Base-by-base conservation (phyloP, 768 basidiomycete genomes). In the Fistulinella prunicolor region DNA sequence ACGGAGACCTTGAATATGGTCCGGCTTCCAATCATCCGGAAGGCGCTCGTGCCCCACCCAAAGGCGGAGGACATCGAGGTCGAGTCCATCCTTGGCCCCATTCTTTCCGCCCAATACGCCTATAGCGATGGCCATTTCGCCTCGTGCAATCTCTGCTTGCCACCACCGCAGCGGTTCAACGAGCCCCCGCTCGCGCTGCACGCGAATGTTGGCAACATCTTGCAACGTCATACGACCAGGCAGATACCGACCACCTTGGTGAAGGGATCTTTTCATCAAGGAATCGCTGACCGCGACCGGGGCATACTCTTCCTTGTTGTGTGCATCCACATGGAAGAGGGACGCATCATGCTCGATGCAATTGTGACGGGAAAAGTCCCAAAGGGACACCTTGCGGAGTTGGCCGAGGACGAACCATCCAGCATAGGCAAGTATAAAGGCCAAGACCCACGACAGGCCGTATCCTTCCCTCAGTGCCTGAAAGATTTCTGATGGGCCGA, bases 61-160 rank as follows among this genome's bases (percentile, higher is more conserved):
- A 9, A 62, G 62, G 14, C 70, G 64, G 36, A 83, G 61, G 65
- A 73, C 74, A 28, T 76, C 71, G 2, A 75, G 62, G 0, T 75
- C 75, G 13, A 78, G 60, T 0, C 80, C 80, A 0, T 66, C 56
- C 51, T 71, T 74, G 26, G 49, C 62, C 2, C 63, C 67, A 4
- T 63, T 62, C 26, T 60, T 68, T 23, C 66, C 67, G 2, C 67
- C 65, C 20, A 64, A 43, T 16, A 85, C 73, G 1, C 79, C 81
- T 6, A 84, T 67, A 3, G 83, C 78, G 44, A 85, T 73, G 0
- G 77, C 80, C 72, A 85, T 80, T 62, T 86, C 84, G 8, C 82
- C 82, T 14, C 82, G 73, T 3, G 83, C 84, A 44, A 85, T 75
- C 64, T 83, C 81, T 0, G 74, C 74, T 49, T 81, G 80, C 21